phyloP scores from a whole-genome alignment of 352 stramenopile species.

The Phytophthora brassicae region DNA sequence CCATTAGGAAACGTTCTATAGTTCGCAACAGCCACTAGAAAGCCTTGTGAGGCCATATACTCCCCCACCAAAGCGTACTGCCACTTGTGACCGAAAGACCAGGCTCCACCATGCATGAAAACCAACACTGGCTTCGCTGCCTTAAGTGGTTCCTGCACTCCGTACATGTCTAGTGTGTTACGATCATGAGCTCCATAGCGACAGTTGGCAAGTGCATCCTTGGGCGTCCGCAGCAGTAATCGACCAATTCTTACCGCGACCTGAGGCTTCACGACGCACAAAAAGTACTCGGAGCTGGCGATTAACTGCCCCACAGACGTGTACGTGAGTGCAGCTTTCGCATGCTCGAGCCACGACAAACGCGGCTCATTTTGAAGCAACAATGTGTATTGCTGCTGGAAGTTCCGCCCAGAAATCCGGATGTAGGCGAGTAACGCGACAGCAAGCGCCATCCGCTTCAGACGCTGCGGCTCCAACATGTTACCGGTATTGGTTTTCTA shows the following conservation, averaged over 20 bases:
- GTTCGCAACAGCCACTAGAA: conserved; percentile 88
- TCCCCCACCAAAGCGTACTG: conserved; percentile 72
- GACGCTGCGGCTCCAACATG: conserved; percentile 11
- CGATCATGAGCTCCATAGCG: conserved; percentile 53
- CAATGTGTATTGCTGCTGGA: conserved; percentile 27
- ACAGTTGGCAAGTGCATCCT: conserved; percentile 30
- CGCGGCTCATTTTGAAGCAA: conserved; percentile 24
- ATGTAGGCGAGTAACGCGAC: conserved; percentile 27
- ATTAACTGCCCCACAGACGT: conserved; percentile 52
- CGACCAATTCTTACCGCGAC: conserved; percentile 46
- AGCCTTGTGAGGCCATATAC: conserved; percentile 51
- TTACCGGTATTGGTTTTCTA: background rate
- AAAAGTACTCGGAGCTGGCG: conserved; percentile 52
- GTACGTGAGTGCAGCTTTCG: conserved; percentile 43
- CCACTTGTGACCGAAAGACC: conserved; percentile 81
- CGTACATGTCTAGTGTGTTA: conserved; percentile 67
- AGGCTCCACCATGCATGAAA: conserved; percentile 91
- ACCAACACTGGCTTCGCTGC: conserved; percentile 73
- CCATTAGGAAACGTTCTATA: conserved; percentile 90
- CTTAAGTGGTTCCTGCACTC: conserved; percentile 25
- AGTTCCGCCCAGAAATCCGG: conserved; percentile 18
- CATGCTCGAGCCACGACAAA: conserved; percentile 14
- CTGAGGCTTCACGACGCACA: conserved; percentile 55
- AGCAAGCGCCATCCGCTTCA: conserved; percentile 14
- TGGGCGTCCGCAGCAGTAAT: conserved; percentile 42